Conservation (phyloP, 108 stramenopile species). For the Conticribra weissflogii region DNA sequence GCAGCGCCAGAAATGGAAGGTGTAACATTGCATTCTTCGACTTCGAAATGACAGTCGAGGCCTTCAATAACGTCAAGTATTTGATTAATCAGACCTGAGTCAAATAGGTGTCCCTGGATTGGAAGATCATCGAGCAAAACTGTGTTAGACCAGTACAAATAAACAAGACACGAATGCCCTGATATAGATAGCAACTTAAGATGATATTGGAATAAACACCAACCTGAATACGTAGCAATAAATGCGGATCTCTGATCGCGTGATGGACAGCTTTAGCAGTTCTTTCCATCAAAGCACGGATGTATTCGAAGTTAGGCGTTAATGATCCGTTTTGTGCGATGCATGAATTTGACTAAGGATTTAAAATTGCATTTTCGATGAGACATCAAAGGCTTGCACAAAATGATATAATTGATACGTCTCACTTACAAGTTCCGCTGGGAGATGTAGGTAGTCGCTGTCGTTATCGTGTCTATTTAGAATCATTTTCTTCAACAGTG, state of each 20-base stretch:
- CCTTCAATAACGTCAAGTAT: conserved; percentile 76
- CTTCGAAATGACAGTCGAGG: conserved; percentile 61
- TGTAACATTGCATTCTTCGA: conserved; percentile 63
- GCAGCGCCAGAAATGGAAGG: conserved; percentile 27
- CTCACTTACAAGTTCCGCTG: conserved; percentile 39
- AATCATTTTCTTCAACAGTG: conserved; percentile 53
- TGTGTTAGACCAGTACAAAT: no score
- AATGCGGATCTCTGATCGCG: conserved; percentile 18
- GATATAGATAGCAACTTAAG: no score
- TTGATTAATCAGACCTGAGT: conserved; percentile 86
- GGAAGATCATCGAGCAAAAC: no score
- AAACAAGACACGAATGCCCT: no score
- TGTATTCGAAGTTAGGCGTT: conserved; percentile 55
- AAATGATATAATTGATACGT: background rate
- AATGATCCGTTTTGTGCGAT: conserved; percentile 51
- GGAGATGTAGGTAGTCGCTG: conserved; percentile 9
- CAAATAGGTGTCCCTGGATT: conserved; percentile 66
- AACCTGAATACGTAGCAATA: conserved; percentile 35
- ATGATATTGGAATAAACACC: conserved; percentile 6
- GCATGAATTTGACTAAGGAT: conserved; percentile 44
- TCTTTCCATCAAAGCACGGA: conserved; percentile 48
- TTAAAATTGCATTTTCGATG: background rate
- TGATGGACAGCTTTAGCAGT: conserved; percentile 10
- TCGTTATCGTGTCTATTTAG: conserved; percentile 12
- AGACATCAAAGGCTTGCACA: background rate